A percentile compares a stretch with the other conserved stretches of the same genome.
phyloP scores from a whole-genome alignment of 2,329 filamentous ascomycete species.

The Pseudopithomyces chartarum region DNA sequence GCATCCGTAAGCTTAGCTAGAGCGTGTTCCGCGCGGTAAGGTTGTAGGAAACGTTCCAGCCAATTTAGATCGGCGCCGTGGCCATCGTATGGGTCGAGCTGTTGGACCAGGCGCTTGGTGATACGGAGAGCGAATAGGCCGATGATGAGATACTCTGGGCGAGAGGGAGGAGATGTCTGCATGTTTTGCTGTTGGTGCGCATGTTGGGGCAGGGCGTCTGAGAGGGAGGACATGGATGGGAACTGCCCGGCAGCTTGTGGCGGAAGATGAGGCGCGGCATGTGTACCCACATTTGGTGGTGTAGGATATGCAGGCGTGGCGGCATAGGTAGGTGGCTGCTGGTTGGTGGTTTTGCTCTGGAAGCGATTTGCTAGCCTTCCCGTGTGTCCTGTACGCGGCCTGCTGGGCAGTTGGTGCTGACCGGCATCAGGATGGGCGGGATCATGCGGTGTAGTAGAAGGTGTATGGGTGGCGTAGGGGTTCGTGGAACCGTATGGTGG shows the following conservation, averaged over 20 bases:
- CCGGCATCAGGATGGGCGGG: neutral
- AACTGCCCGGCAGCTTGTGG: neutral
- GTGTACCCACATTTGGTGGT: neutral
- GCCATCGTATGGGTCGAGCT: conserved; percentile 19
- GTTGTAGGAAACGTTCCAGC: conserved; percentile 23
- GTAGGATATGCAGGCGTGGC: neutral
- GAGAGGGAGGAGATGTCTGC: neutral
- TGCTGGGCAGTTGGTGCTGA: neutral
- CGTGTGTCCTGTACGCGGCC: neutral
- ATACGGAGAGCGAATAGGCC: conserved; percentile 32
- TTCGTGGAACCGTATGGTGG: neutral
- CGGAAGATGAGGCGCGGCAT: neutral
- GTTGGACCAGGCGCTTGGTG: conserved; percentile 18
- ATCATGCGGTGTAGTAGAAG: neutral
- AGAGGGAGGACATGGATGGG: neutral
- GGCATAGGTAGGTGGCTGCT: neutral
- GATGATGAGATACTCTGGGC: conserved; percentile 26
- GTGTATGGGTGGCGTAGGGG: neutral
- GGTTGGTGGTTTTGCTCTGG: neutral
- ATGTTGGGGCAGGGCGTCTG: neutral
- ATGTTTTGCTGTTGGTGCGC: neutral
- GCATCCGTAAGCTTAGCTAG: conserved; percentile 24
- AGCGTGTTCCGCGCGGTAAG: conserved; percentile 16
- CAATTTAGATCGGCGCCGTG: conserved; percentile 22
- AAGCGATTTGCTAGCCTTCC: conserved; percentile 2